These are phyloP conservation scores for Apiospora aurea DNA, from an alignment of 2,329 filamentous ascomycete genomes.

Conservation along the genomic window DNA sequence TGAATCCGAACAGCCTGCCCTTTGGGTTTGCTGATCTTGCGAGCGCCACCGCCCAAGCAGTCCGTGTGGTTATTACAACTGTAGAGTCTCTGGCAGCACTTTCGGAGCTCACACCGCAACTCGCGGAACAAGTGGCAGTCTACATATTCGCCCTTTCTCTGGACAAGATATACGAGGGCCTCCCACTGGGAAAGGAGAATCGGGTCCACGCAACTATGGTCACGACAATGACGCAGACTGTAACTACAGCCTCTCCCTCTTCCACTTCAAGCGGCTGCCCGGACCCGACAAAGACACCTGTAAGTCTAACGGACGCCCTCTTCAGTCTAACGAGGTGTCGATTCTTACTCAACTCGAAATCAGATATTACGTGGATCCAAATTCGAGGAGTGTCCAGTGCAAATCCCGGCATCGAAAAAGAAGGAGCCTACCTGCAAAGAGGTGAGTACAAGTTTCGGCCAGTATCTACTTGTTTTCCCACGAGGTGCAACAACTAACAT, in stretches of 20 bases:
- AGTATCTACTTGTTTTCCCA: not conserved
- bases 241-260: not conserved
- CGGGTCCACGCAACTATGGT: not conserved
- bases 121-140: not conserved
- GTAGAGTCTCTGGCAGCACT: not conserved
- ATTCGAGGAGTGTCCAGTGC: not conserved
- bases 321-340: too few relatives aligned
- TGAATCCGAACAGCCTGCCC: not conserved
- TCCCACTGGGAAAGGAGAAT: not conserved
- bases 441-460: not conserved
- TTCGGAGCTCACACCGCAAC: not conserved
- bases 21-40: not conserved
- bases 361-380: not conserved
- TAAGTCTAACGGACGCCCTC: not conserved
- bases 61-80: not conserved
- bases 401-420: not conserved
- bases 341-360: not conserved
- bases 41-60: not conserved
- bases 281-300: not conserved
- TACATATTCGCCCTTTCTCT: not conserved
- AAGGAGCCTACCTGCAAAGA: not conserved
- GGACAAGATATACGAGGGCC: conserved; percentile 1
- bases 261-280: not conserved
- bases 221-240: not conserved
- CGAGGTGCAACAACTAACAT: not conserved